Conservation (phyloP, 2,329 filamentous ascomycete species). For the Cryphonectria naterciae region DNA sequence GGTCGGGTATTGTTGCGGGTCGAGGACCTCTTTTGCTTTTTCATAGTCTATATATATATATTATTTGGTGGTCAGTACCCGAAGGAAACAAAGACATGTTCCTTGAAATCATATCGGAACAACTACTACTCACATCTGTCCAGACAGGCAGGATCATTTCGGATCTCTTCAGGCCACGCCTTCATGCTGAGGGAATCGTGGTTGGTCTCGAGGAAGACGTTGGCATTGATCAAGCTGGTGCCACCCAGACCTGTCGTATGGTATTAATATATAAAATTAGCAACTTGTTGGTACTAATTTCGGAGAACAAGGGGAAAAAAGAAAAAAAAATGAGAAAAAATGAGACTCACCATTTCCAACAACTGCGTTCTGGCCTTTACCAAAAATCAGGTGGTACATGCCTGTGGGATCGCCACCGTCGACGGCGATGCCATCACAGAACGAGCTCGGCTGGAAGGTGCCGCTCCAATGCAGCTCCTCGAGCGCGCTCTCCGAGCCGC, state of each 20-base stretch:
- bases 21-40: constrained; percentile 57
- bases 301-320: neutral
- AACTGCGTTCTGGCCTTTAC: constrained; percentile 66
- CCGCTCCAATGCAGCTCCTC: constrained; percentile 62
- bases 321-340: neutral
- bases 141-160: constrained; percentile 46
- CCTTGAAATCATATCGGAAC: too few species aligned
- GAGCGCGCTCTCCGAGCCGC: constrained; percentile 48
- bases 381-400: constrained; percentile 66
- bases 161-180: constrained; percentile 63
- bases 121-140: constrained; percentile 48
- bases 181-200: constrained; percentile 55
- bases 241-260: constrained; percentile 60
- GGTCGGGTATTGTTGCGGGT: constrained; percentile 61
- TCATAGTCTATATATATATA: constrained; percentile 54
- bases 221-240: constrained; percentile 69
- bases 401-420: constrained; percentile 59
- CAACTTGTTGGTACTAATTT: neutral
- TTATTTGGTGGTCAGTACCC: neutral
- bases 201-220: constrained; percentile 67
- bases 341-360: constrained; percentile 56
- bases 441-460: constrained; percentile 48
- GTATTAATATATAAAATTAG: neutral
- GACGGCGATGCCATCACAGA: constrained; percentile 46
- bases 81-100: too few species aligned